phyloP scores from a whole-genome alignment of 2,329 filamentous ascomycete species.

The Penicillium sp. region DNA sequence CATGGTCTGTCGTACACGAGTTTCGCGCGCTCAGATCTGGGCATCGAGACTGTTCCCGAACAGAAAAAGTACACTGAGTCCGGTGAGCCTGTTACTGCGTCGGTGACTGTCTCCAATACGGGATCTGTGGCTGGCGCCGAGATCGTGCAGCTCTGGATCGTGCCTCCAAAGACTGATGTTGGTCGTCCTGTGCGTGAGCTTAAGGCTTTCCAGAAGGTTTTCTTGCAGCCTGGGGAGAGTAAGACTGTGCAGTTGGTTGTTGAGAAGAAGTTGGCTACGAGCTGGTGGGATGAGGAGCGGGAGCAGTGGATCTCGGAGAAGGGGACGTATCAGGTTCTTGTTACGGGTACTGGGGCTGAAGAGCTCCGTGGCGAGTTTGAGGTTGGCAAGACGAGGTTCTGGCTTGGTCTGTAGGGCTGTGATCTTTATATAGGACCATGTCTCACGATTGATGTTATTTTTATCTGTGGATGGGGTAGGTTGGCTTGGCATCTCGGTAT shows the following conservation, averaged over 20 bases:
- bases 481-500: not conserved
- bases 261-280: conserved; percentile 64
- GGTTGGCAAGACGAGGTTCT: conserved; percentile 64
- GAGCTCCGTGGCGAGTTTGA: conserved; percentile 55
- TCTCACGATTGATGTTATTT: conserved; percentile 7
- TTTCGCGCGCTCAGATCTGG: conserved; percentile 58
- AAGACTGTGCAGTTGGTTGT: conserved; percentile 57
- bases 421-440: not conserved
- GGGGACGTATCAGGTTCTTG: conserved; percentile 63
- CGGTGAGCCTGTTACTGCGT: conserved; percentile 49
- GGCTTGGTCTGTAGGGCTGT: conserved; percentile 58
- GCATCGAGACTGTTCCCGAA: conserved; percentile 28
- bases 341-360: conserved; percentile 57
- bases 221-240: conserved; percentile 59
- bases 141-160: conserved; percentile 57
- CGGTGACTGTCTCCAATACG: conserved; percentile 53
- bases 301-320: conserved; percentile 66
- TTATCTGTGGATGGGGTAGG: not conserved
- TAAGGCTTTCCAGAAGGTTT: conserved; percentile 66
- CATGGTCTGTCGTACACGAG: conserved; percentile 76
- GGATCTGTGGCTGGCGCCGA: conserved; percentile 55
- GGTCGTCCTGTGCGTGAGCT: conserved; percentile 61
- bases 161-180: conserved; percentile 50
- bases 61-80: conserved; percentile 41
- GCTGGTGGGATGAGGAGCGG: conserved; percentile 69